phyloP scores from a whole-genome alignment of 2,329 filamentous ascomycete species.

The Ophiocordyceps camponoti-saundersi region DNA sequence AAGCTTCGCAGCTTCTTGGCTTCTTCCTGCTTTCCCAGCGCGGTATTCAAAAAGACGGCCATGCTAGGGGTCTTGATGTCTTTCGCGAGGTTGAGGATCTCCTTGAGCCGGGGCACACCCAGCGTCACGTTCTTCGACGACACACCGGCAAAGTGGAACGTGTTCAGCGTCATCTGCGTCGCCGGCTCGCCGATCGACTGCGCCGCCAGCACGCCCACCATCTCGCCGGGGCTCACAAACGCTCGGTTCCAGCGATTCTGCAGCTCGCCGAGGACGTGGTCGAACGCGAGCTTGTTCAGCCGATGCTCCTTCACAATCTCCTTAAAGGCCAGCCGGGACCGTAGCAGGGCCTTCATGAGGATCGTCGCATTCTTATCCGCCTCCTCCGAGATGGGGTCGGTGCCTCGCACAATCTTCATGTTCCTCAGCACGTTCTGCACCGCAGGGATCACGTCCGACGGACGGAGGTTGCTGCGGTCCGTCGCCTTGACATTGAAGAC shows the following conservation, averaged over 20 bases:
- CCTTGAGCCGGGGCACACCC: slow-evolving; percentile 96
- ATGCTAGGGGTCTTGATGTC: slow-evolving; percentile 99
- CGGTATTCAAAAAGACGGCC: slow-evolving; percentile 66
- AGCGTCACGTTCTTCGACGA: slow-evolving; percentile 99
- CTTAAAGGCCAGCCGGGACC: slow-evolving; percentile 84
- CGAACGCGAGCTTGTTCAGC: slow-evolving; percentile 79
- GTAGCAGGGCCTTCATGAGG: slow-evolving; percentile 80
- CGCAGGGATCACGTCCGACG: slow-evolving; percentile 68
- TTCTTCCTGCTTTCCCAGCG: slow-evolving; percentile 52
- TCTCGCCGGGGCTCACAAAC: slow-evolving; percentile 83
- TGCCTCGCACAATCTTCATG: slow-evolving; percentile 72
- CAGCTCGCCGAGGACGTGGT: slow-evolving; percentile 80
- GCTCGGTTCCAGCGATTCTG: slow-evolving; percentile 77
- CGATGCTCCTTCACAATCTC: slow-evolving; percentile 73
- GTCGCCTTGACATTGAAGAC: slow-evolving; percentile 81
- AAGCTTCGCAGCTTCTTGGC: slow-evolving; percentile 75
- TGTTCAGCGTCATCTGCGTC: slow-evolving; percentile 98
- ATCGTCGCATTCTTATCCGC: slow-evolving; percentile 79
- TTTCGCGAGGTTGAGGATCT: slow-evolving; percentile 93
- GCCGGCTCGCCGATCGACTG: slow-evolving; percentile 98
- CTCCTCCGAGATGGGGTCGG: slow-evolving; percentile 66
- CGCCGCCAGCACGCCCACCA: slow-evolving; percentile 94
- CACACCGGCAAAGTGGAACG: slow-evolving; percentile 99
- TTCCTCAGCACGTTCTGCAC: slow-evolving; percentile 60
- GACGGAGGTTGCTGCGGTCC: slow-evolving; percentile 76